Evolutionary conservation across 305 asterid species (phyloP).

Genomic region (Petunia hybrid): DNA sequence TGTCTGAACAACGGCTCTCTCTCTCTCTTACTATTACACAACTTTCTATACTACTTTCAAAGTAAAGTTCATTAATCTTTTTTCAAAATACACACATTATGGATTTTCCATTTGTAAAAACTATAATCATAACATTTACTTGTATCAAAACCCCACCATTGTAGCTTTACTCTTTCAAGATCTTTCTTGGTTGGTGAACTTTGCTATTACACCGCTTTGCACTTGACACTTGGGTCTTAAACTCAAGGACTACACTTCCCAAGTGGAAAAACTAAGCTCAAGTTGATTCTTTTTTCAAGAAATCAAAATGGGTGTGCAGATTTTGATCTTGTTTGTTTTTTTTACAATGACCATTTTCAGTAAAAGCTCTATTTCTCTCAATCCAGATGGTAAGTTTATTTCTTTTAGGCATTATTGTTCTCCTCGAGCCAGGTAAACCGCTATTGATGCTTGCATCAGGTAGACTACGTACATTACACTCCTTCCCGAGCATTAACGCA

Average conservation of each 20-base stretch:
- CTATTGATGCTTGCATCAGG: too few relatives aligned
- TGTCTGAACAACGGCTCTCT: slow-evolving; percentile 58
- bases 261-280: neutral
- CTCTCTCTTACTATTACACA: slow-evolving; percentile 46
- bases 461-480: too few relatives aligned
- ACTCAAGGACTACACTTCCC: neutral
- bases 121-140: slow-evolving; percentile 52
- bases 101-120: slow-evolving; percentile 55
- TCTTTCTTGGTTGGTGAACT: slow-evolving; percentile 3
- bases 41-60: slow-evolving; percentile 49
- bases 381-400: slow-evolving; percentile 74
- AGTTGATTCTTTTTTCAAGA: slow-evolving; percentile 40
- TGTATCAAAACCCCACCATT: slow-evolving; percentile 46
- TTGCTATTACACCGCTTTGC: neutral
- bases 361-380: slow-evolving; percentile 61
- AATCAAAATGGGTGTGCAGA: slow-evolving; percentile 54
- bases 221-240: neutral
- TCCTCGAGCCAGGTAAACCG: neutral
- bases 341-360: slow-evolving; percentile 56
- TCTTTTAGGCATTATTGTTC: slow-evolving; percentile 2
- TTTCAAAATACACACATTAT: slow-evolving; percentile 41
- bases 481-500: neutral
- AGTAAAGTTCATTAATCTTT: slow-evolving; percentile 43
- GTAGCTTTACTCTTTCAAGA: slow-evolving; percentile 24
- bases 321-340: slow-evolving; percentile 53